Conservation (phyloP, 768 basidiomycete genomes). For the Cystofilobasidium capitatum region DNA sequence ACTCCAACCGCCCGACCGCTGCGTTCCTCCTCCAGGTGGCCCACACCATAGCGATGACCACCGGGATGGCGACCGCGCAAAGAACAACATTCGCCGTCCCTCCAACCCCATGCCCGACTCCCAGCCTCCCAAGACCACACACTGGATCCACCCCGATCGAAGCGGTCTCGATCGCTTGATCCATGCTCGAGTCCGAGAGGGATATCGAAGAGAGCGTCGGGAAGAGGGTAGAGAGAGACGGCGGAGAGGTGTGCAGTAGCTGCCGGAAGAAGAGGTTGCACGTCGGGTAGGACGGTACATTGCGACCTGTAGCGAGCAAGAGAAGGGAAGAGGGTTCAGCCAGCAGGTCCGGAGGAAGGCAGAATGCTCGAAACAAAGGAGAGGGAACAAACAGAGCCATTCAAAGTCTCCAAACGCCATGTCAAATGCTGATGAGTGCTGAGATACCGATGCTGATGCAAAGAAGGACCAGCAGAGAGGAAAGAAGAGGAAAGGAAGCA, state of each 20-base stretch:
- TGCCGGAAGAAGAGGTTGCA: constrained; percentile 93
- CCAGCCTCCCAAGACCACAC: not conserved
- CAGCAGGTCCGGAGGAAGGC: no score
- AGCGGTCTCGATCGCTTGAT: not conserved
- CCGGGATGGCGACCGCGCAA: constrained; percentile 62
- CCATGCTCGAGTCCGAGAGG: no score
- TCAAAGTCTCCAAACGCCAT: not conserved
- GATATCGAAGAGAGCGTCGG: no score
- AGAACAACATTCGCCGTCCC: constrained; percentile 62
- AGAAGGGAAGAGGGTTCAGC: not conserved
- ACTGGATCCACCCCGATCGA: constrained; percentile 3
- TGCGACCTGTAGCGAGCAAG: not conserved
- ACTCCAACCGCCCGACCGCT: constrained; percentile 59
- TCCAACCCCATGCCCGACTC: not conserved
- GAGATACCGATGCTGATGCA: not conserved
- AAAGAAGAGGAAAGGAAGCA: not conserved
- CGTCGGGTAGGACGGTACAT: constrained; percentile 70
- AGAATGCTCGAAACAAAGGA: not conserved
- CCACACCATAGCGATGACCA: constrained; percentile 52
- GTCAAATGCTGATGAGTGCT: not conserved
- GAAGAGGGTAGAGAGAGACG: not conserved
- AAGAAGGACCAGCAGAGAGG: not conserved
- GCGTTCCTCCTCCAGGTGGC: constrained; percentile 61
- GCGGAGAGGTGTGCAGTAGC: constrained; percentile 41
- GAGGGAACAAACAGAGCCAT: not conserved